phyloP scores from a whole-genome alignment of 2,329 filamentous ascomycete species.

The Grosmannia clavigera region DNA sequence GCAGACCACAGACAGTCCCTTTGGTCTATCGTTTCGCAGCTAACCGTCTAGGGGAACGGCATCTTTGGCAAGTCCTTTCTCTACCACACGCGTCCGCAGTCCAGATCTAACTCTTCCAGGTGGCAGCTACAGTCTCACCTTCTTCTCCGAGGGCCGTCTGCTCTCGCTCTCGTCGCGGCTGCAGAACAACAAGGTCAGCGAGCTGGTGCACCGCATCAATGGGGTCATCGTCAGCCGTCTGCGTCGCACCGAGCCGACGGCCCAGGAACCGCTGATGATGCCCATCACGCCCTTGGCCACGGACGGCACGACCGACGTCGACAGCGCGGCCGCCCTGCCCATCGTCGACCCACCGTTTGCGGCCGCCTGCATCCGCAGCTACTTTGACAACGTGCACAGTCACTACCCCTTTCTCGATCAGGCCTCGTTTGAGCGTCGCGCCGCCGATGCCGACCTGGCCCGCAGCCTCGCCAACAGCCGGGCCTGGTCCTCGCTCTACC shows the following conservation, averaged over 20 bases:
- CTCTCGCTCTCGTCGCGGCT: conserved; percentile 17
- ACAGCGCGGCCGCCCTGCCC: background rate
- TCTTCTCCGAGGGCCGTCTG: conserved; percentile 20
- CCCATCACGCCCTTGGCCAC: too few relatives aligned
- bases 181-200: conserved; percentile 18
- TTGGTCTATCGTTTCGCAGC: background rate
- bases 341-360: conserved; percentile 2
- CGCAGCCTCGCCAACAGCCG: conserved; percentile 16
- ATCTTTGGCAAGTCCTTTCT: conserved; percentile 14
- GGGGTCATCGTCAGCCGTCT: conserved; percentile 12
- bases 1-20: background rate
- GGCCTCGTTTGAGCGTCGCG: conserved; percentile 21
- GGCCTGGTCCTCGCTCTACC: conserved; percentile 25
- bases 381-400: conserved; percentile 26
- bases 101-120: conserved; percentile 8
- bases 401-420: conserved; percentile 28
- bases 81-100: background rate
- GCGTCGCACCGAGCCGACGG: conserved; percentile 2
- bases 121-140: conserved; percentile 16
- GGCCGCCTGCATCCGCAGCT: conserved; percentile 14
- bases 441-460: conserved; percentile 16
- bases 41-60: conserved; percentile 15
- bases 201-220: conserved; percentile 18
- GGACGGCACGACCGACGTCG: background rate
- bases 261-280: background rate